These are phyloP conservation scores for Scheffersomyces quercinus DNA, from an alignment of 1,139 yeast genomes.

Conservation along the genomic window DNA sequence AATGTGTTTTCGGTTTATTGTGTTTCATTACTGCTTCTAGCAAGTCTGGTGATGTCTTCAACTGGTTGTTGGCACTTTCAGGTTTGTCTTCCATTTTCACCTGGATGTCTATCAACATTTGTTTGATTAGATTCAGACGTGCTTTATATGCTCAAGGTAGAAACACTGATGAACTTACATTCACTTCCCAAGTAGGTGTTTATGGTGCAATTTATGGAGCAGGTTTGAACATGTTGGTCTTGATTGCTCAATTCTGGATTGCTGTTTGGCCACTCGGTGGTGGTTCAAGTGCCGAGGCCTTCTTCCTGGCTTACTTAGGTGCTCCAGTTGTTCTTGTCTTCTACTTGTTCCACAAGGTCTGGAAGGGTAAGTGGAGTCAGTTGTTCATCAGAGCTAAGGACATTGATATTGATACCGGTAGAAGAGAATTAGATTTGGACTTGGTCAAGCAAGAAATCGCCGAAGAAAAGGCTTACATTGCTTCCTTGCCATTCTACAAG, in stretches of 20 bases:
- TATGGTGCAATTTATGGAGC: slow-evolving; percentile 33
- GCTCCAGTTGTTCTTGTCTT: slow-evolving; percentile 50
- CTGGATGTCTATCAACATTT: slow-evolving; percentile 39
- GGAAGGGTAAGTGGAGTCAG: slow-evolving; percentile 41
- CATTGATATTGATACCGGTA: slow-evolving; percentile 55
- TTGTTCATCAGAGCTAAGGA: slow-evolving; percentile 41
- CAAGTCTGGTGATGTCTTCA: slow-evolving; percentile 31
- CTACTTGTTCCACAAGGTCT: slow-evolving; percentile 53
- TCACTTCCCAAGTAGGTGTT: slow-evolving; percentile 34
- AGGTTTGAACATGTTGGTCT: slow-evolving; percentile 27
- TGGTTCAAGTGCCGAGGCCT: slow-evolving; percentile 34
- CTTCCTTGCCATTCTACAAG: slow-evolving; percentile 29
- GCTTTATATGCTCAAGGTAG: slow-evolving; percentile 36
- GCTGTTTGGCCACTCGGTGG: slow-evolving; percentile 42
- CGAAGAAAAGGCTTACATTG: slow-evolving; percentile 43
- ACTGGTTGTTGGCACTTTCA: slow-evolving; percentile 38
- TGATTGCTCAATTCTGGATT: slow-evolving; percentile 45
- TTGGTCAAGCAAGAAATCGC: slow-evolving; percentile 49
- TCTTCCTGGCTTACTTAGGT: slow-evolving; percentile 58
- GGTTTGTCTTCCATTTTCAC: slow-evolving; percentile 40
- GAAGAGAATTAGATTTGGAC: slow-evolving; percentile 57
- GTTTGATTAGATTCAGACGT: slow-evolving; percentile 37
- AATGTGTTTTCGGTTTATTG: slow-evolving; percentile 44
- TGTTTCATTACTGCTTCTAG: slow-evolving; percentile 41
- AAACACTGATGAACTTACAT: slow-evolving; percentile 30